Evolutionary conservation across 768 basidiomycete genomes (phyloP).

Genomic region (Boletus rufocinnamomeus): DNA sequence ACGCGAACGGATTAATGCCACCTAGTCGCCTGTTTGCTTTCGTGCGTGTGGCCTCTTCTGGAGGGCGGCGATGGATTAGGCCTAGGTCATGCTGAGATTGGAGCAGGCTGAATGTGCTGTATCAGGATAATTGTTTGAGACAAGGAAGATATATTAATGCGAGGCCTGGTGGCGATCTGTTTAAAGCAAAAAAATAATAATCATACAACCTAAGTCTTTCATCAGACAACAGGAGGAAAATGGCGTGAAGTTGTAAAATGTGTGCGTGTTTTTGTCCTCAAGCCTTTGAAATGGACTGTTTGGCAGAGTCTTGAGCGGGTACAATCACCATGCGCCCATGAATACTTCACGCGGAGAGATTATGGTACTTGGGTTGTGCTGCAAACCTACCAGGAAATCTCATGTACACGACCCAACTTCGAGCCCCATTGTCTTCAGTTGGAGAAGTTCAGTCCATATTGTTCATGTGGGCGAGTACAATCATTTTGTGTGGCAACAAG

Average conservation of each 20-base stretch:
- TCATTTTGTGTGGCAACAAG: slow-evolving; percentile 2
- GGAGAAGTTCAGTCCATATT: not conserved
- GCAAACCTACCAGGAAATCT: not conserved
- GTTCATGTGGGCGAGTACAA: not conserved
- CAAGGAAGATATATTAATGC: not conserved
- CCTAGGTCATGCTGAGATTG: not conserved
- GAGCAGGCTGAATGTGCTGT: not conserved
- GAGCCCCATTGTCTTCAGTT: not conserved
- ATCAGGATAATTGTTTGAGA: not conserved
- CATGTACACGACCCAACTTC: not conserved
- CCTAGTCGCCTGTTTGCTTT: not conserved
- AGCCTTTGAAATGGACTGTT: not conserved
- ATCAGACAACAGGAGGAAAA: not conserved
- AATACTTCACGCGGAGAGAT: not conserved
- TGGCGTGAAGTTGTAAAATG: not conserved
- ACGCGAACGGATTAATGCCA: no score
- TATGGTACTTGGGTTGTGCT: not conserved
- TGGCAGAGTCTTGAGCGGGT: not conserved
- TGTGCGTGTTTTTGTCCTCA: not conserved
- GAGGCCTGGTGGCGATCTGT: not conserved
- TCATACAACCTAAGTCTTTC: not conserved
- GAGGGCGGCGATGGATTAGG: not conserved
- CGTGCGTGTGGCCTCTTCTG: not conserved
- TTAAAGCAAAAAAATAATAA: not conserved
- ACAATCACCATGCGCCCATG: not conserved